Evolutionary conservation across 192 early-diverging fungal species (phyloP), one percentile per base, ranked within the genome.

Genomic region (Chytriomyces sp.): DNA sequence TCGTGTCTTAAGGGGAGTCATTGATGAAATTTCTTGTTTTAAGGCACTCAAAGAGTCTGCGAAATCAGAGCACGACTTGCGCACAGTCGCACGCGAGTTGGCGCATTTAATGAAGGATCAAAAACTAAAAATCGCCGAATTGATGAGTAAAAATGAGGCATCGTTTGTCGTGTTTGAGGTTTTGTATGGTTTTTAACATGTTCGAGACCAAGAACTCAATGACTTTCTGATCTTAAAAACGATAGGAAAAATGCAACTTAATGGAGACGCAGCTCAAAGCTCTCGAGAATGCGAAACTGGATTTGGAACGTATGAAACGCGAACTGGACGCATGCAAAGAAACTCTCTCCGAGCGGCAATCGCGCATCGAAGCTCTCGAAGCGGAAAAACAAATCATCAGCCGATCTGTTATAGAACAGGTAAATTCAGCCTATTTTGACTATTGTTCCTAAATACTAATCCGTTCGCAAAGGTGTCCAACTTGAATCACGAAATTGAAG

Each of bases 101-200:
- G 77, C 80, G 11, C 24, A 23, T 35, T 35, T 84, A 28, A 24
- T 81, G 5, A 87, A 86, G 65, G 85, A 84, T 44, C 84, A 87
- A 69, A 82, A 82, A 45, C 65, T 69, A 18, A 77, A 75, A 11
- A 84, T 86, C 61, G 60, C 72, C 5, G 81, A 86, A 10, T 43
- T 86, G 63, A 28, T 50, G 10, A 47, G 26, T 7, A 75, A 78
- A 45, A 71, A 84, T 26, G 50, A 82, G 26, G 71, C 46, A 23
- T 63, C 75, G n/a, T 69, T 76, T 35, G 45, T 45, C 18, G 45
- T 77, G n/a, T 81, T 83, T 64, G 84, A 80, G 77, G 83, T 84
- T 70, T 0, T 35, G 28, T 2, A 35, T 35, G 28, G 28, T 16
- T 64, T 49, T 68, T 24, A 26, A n/a, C 0, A 68, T 45, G 43